phyloP scores from a whole-genome alignment of 1,284 basidiomycete genomes.

The Pyrrhoderma lamaoense region DNA sequence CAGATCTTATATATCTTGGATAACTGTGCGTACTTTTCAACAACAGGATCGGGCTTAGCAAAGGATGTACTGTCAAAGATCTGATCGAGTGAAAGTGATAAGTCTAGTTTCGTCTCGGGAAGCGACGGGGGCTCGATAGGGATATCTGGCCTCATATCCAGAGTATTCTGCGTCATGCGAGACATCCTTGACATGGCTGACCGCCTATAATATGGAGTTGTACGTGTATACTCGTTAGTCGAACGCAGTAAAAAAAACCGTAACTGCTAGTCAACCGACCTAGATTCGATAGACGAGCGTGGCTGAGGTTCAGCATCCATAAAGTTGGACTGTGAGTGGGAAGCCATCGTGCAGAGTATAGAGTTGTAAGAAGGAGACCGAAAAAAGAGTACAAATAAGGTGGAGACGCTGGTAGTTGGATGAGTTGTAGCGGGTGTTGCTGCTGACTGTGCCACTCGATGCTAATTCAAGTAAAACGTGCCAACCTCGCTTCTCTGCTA shows the following conservation, averaged over 20 bases:
- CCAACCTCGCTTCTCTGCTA: too few relatives aligned
- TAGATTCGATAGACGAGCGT: slow-evolving; percentile 16
- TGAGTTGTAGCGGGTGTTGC: not conserved
- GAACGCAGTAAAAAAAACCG: not conserved
- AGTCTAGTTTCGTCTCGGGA: slow-evolving; percentile 15
- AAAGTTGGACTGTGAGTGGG: slow-evolving; percentile 2
- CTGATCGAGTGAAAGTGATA: slow-evolving; percentile 15
- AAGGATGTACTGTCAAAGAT: slow-evolving; percentile 12
- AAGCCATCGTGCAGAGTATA: not conserved
- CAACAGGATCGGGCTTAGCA: slow-evolving; percentile 2
- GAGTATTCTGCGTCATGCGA: slow-evolving; percentile 9
- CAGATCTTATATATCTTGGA: not conserved
- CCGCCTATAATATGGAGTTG: slow-evolving; percentile 1
- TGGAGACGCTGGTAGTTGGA: not conserved
- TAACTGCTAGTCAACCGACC: slow-evolving; percentile 7
- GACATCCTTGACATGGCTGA: slow-evolving; percentile 11
- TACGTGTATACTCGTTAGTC: not conserved
- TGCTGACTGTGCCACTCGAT: too few relatives aligned
- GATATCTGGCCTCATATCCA: slow-evolving; percentile 1
- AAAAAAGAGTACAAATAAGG: not conserved
- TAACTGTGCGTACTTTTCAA: slow-evolving; percentile 10
- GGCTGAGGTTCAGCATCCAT: slow-evolving; percentile 9
- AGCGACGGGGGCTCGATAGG: slow-evolving; percentile 12
- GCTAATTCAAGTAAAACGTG: too few relatives aligned
- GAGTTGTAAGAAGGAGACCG: not conserved